Evolutionary conservation across 176 grass and related monocot species (phyloP), one percentile per base, ranked within the genome.

Genomic region (Rhynchospora tenuis): DNA sequence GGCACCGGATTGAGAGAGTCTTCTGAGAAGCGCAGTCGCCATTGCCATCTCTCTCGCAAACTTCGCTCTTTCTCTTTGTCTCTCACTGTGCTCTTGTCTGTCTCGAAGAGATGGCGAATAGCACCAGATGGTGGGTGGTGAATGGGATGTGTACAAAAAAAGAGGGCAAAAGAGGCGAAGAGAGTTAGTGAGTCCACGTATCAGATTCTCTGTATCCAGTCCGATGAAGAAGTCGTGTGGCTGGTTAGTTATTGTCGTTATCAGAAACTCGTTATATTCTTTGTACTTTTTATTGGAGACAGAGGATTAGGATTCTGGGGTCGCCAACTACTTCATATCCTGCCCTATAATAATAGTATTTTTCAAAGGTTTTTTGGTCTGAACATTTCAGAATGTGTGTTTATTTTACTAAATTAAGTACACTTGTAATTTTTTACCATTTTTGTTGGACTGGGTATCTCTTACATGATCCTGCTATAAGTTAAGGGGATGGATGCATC

Each of bases 11-110:
- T 67, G 83, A 47, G 88, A 86, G 73, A 86, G 79, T 38, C 84
- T 59, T 19, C 85, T 72, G 43, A 90, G 81, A 28, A 82, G 61
- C 63, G 85, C 84, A 58, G 64, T 65, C 73, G 88, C 85, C 88
- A 90, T 87, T 79, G 88, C 84, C 88, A 89, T 89, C 19, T 75
- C 77, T 62, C 67, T 85, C 52, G 24, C 38, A 22, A 15, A 10
- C 11, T 56, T 64, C 85, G 70, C 12, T 80, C 57, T 43, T 55
- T 70, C 76, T 57, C 73, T 86, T 58, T 86, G 0, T 29, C 45
- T 69, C 26, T 28, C 28, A n/a, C 59, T 74, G 2, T 62, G 46
- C 26, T 28, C 46, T 70, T 79, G 73, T 50, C 19, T 62, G 74
- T 64, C 2, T 56, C 22, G 27, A n/a, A 24, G 42, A 59, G 63